phyloP scores from a whole-genome alignment of 2,329 filamentous ascomycete species.

The Dactylonectria estremocensis region DNA sequence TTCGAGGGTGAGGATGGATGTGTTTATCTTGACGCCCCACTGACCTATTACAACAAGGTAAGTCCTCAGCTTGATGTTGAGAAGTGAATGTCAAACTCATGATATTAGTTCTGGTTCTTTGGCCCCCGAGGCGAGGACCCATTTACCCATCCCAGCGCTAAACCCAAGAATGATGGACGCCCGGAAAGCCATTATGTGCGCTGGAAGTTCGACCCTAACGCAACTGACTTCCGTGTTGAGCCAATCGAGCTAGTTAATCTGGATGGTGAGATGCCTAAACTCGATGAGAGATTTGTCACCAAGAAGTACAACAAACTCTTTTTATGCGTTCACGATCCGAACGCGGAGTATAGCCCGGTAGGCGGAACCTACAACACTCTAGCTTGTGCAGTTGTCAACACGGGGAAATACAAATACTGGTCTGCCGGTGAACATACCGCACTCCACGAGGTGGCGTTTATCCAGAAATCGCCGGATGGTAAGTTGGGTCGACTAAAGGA shows the following conservation, averaged over 20 bases:
- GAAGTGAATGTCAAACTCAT: neutral
- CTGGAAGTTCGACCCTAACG: constrained; percentile 6
- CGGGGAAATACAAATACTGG: constrained; percentile 1
- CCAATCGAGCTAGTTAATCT: constrained; percentile 2
- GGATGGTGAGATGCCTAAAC: constrained; percentile 8
- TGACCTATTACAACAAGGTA: constrained; percentile 11
- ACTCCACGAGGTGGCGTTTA: constrained; percentile 7
- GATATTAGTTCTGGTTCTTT: constrained; percentile 11
- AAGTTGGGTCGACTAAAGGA: neutral
- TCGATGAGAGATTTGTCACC: constrained; percentile 2
- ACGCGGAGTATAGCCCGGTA: neutral
- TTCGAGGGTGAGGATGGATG: constrained; percentile 14
- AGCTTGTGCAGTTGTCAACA: neutral
- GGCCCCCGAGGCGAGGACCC: constrained; percentile 5
- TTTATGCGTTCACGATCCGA: constrained; percentile 5
- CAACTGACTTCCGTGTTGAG: constrained; percentile 1
- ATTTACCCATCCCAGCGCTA: constrained; percentile 4
- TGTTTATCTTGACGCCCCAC: constrained; percentile 8
- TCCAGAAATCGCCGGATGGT: neutral
- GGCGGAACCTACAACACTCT: constrained; percentile 6
- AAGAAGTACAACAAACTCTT: constrained; percentile 3
- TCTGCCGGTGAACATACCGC: constrained; percentile 6
- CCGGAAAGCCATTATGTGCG: constrained; percentile 7
- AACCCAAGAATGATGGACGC: constrained; percentile 2
- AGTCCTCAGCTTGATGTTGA: neutral